These are phyloP conservation scores for Cytospora leucostoma DNA, from an alignment of 2,329 filamentous ascomycete species.

Conservation along the genomic window DNA sequence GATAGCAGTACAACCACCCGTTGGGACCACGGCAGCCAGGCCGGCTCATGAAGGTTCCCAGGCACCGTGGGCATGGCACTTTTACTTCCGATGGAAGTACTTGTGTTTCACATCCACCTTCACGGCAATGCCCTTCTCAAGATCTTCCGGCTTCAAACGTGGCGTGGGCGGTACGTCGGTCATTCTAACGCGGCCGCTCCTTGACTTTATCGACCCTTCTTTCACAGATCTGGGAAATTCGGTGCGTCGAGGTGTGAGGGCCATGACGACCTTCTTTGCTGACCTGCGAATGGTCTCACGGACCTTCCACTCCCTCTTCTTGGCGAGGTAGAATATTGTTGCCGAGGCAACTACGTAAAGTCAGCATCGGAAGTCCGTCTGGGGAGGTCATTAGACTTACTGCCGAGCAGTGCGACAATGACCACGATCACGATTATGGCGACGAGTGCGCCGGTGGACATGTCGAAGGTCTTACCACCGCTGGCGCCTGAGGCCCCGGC, in stretches of 20 bases:
- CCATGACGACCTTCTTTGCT: conserved; percentile 61
- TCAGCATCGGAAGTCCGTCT: conserved; percentile 8
- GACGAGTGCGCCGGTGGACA: conserved; percentile 70
- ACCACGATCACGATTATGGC: conserved; percentile 75
- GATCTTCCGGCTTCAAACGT: conserved; percentile 53
- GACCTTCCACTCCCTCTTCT: conserved; percentile 83
- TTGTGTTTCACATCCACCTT: conserved; percentile 42
- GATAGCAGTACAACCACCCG: background rate
- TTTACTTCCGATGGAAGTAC: conserved; percentile 39
- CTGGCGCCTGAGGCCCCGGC: conserved; percentile 65
- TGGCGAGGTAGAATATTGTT: conserved; percentile 75
- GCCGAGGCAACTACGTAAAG: conserved; percentile 58
- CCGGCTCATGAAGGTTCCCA: background rate
- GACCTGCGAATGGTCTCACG: conserved; percentile 71
- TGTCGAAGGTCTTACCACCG: conserved; percentile 57
- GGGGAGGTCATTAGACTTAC: conserved; percentile 49
- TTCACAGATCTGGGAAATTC: conserved; percentile 63
- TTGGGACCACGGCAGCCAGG: background rate
- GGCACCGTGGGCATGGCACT: background rate
- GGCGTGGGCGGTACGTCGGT: conserved; percentile 63
- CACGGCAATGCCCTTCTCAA: conserved; percentile 57
- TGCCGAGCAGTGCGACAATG: conserved; percentile 66
- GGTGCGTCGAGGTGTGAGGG: conserved; percentile 61
- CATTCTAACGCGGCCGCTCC: conserved; percentile 46
- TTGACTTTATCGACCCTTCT: conserved; percentile 39